Conservation (phyloP, 495 filamentous ascomycete genomes). For the Aspergillus homomorphus region DNA sequence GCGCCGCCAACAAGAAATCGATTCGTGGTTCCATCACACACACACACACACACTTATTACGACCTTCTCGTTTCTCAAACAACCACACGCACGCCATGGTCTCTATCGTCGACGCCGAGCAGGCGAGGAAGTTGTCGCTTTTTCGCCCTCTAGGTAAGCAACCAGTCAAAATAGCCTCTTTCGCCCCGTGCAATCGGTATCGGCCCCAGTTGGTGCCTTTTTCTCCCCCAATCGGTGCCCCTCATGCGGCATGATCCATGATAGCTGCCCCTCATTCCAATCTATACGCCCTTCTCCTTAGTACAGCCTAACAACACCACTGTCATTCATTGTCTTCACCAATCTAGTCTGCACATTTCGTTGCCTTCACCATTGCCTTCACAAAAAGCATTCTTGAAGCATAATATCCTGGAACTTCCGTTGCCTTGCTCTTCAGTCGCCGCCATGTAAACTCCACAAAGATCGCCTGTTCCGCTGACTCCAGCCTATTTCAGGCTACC, state of each 20-base stretch:
- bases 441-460: conserved; percentile 1
- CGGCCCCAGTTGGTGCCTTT: conserved; percentile 25
- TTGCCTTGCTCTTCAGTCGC: conserved; percentile 4
- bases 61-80: neutral
- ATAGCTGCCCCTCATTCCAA: conserved; percentile 13
- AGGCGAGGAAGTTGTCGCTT: conserved; percentile 45
- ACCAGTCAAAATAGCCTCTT: conserved; percentile 36
- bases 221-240: conserved; percentile 10
- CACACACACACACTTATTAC: conserved; percentile 6
- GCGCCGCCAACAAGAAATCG: conserved; percentile 14
- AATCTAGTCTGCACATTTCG: neutral
- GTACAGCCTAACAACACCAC: neutral
- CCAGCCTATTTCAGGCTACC: conserved; percentile 38
- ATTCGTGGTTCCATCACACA: too few species aligned
- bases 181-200: conserved; percentile 42
- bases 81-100: conserved; percentile 25
- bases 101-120: conserved; percentile 42
- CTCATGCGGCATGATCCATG: conserved; percentile 6
- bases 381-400: too few species aligned
- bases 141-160: conserved; percentile 48
- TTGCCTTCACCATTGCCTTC: too few species aligned
- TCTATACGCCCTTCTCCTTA: neutral
- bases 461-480: conserved; percentile 18
- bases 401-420: neutral
- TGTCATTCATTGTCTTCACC: neutral